Conservation (phyloP, 768 basidiomycete genomes). For the Boletus subparvulus region DNA sequence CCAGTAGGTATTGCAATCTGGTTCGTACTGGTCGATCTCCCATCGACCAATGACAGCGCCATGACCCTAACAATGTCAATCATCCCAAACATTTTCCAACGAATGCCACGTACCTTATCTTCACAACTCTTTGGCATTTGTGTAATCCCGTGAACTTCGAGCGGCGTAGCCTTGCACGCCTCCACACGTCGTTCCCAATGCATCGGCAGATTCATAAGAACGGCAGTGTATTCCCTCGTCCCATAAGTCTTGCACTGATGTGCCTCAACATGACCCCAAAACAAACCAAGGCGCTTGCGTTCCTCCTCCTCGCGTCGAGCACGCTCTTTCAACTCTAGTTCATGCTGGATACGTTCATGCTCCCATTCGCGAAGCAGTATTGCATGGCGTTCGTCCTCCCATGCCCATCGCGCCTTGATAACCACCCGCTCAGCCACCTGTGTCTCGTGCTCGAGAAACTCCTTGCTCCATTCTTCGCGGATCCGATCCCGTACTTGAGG, state of each 20-base stretch:
- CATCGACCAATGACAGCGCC: slow-evolving; percentile 25
- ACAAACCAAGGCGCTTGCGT: slow-evolving; percentile 20
- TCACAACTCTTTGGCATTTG: slow-evolving; percentile 23
- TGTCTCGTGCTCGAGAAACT: slow-evolving; percentile 18
- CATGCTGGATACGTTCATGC: slow-evolving; percentile 17
- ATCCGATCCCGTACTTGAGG: slow-evolving; percentile 21
- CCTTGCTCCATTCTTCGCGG: slow-evolving; percentile 21
- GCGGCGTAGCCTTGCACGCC: slow-evolving; percentile 24
- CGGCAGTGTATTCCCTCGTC: slow-evolving; percentile 31
- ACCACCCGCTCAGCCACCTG: slow-evolving; percentile 6
- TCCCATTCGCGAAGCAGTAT: slow-evolving; percentile 17
- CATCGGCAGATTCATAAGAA: slow-evolving; percentile 28
- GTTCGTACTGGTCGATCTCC: slow-evolving; percentile 27
- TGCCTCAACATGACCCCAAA: slow-evolving; percentile 17
- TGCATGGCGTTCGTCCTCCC: slow-evolving; percentile 18
- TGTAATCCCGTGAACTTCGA: slow-evolving; percentile 25
- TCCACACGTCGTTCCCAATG: slow-evolving; percentile 20
- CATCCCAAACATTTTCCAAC: neutral
- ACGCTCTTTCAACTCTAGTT: slow-evolving; percentile 17
- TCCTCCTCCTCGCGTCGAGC: slow-evolving; percentile 19
- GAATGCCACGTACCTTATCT: slow-evolving; percentile 14
- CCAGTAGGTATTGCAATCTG: slow-evolving; percentile 29
- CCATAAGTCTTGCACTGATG: slow-evolving; percentile 30
- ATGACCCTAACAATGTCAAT: slow-evolving; percentile 14
- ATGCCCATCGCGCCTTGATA: slow-evolving; percentile 16